Conservation (phyloP, 1,284 basidiomycete species). For the Rhodotorula sp. region DNA sequence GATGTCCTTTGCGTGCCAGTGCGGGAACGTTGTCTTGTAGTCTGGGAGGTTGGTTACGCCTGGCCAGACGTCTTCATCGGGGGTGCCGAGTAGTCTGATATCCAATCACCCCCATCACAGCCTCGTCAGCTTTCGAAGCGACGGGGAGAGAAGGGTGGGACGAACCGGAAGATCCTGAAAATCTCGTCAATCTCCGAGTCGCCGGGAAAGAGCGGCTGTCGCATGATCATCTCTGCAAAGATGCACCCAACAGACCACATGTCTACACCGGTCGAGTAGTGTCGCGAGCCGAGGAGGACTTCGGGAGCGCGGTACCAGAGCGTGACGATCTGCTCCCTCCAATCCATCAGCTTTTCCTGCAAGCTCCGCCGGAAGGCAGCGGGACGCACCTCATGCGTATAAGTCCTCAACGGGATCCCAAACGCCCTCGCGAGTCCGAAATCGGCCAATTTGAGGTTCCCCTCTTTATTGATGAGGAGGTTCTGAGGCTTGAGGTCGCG, state of each 20-base stretch:
- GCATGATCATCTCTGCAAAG: slow-evolving; percentile 89
- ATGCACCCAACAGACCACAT: slow-evolving; percentile 99
- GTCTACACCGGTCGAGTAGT: slow-evolving; percentile 95
- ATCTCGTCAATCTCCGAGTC: slow-evolving; percentile 99
- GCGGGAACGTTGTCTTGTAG: slow-evolving; percentile 95
- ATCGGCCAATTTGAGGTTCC: slow-evolving; percentile 92
- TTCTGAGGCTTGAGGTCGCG: slow-evolving; percentile 98
- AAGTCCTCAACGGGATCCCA: slow-evolving; percentile 96
- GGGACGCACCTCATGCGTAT: slow-evolving; percentile 83
- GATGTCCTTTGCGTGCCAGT: slow-evolving; percentile 72
- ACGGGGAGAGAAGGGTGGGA: slow-evolving; percentile 18
- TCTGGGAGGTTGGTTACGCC: slow-evolving; percentile 86
- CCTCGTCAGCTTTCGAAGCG: not conserved
- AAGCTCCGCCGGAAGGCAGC: no score
- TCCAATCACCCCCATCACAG: not conserved
- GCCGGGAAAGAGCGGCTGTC: slow-evolving; percentile 90
- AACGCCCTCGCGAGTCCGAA: slow-evolving; percentile 96
- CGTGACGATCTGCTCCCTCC: slow-evolving; percentile 74
- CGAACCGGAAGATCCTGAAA: slow-evolving; percentile 93
- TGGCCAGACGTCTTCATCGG: slow-evolving; percentile 87
- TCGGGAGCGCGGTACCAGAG: slow-evolving; percentile 98
- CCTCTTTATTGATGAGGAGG: slow-evolving; percentile 83
- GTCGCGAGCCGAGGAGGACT: slow-evolving; percentile 88
- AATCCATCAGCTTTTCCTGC: not conserved
- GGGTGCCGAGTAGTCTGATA: slow-evolving; percentile 84